Percentiles rank a stretch among this genome's conserved stretches.
Evolutionary conservation across 2,329 filamentous ascomycete genomes (phyloP).

Genomic region (Sporothrix pseudoabietina): DNA sequence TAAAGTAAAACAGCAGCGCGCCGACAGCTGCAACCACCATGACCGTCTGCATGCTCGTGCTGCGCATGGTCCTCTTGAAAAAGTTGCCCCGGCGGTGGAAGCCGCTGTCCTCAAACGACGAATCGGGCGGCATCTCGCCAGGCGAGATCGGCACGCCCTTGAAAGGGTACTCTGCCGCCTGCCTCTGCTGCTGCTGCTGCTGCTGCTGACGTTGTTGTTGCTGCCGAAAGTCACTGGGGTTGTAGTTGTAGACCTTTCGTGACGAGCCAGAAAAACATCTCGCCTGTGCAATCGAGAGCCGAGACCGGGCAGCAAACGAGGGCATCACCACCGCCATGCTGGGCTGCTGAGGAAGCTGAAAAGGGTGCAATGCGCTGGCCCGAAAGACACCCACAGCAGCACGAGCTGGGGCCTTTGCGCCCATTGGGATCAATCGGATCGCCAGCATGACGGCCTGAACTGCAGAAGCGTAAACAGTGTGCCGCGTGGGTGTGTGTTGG

Average conservation of each 20-base stretch:
- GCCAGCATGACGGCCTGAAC: background rate
- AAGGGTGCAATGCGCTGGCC: background rate
- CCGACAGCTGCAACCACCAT: slow-evolving; percentile 47
- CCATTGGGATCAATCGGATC: slow-evolving; percentile 9
- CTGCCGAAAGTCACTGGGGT: slow-evolving; percentile 25
- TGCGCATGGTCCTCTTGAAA: slow-evolving; percentile 28
- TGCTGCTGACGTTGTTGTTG: slow-evolving; percentile 10
- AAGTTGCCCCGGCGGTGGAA: slow-evolving; percentile 2
- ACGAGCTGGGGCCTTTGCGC: background rate
- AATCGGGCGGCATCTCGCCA: slow-evolving; percentile 31
- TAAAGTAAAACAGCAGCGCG: slow-evolving; percentile 63
- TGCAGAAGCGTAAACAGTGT: background rate
- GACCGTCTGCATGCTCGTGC: slow-evolving; percentile 46
- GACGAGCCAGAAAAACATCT: slow-evolving; percentile 19
- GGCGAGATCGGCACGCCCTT: slow-evolving; percentile 31
- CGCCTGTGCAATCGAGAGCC: background rate
- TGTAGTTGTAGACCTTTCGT: slow-evolving; percentile 30
- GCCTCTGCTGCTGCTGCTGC: slow-evolving; percentile 21
- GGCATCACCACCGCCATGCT: background rate
- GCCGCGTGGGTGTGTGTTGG: background rate
- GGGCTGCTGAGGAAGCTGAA: background rate
- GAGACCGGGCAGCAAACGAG: background rate
- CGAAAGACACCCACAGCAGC: background rate
- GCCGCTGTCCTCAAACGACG: slow-evolving; percentile 28
- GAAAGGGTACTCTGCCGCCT: slow-evolving; percentile 17